Evolutionary conservation across 345 rosid species (phyloP).

Genomic region (Linum lewisii): DNA sequence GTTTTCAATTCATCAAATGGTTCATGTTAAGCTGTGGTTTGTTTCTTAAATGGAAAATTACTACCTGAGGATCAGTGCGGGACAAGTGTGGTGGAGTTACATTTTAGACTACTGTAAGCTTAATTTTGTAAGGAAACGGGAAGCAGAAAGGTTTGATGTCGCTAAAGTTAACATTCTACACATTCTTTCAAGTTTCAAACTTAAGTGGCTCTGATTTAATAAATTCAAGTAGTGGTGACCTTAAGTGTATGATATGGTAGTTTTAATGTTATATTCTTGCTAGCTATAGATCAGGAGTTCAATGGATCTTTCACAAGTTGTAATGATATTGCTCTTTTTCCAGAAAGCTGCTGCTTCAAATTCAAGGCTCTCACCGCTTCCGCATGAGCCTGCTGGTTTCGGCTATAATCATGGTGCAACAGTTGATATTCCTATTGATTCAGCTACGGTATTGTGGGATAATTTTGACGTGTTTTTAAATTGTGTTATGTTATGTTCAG

Average conservation of each 20-base stretch:
- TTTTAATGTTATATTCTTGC: neutral
- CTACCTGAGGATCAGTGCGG: neutral
- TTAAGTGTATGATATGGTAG: neutral
- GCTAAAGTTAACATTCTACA: neutral
- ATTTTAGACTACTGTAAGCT: conserved; percentile 40
- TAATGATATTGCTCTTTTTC: neutral
- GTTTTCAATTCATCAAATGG: neutral
- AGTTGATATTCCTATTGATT: conserved; percentile 27
- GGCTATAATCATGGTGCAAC: conserved; percentile 21
- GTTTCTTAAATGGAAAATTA: neutral
- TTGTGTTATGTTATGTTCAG: neutral
- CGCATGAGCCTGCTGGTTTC: conserved; percentile 28
- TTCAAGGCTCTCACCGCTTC: conserved; percentile 26
- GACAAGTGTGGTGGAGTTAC: conserved; percentile 28
- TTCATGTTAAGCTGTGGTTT: neutral
- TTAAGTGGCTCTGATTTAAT: neutral
- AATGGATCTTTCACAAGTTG: neutral
- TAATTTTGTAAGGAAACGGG: conserved; percentile 7
- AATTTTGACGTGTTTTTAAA: conserved; percentile 5
- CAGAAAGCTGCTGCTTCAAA: conserved; percentile 19
- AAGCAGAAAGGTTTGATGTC: too few relatives aligned
- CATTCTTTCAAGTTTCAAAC: neutral
- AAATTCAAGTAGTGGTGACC: neutral
- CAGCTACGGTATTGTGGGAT: conserved; percentile 10
- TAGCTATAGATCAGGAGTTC: neutral